Conservation (phyloP, 2,329 filamentous ascomycete species). For the Neofusicoccum sp. region DNA sequence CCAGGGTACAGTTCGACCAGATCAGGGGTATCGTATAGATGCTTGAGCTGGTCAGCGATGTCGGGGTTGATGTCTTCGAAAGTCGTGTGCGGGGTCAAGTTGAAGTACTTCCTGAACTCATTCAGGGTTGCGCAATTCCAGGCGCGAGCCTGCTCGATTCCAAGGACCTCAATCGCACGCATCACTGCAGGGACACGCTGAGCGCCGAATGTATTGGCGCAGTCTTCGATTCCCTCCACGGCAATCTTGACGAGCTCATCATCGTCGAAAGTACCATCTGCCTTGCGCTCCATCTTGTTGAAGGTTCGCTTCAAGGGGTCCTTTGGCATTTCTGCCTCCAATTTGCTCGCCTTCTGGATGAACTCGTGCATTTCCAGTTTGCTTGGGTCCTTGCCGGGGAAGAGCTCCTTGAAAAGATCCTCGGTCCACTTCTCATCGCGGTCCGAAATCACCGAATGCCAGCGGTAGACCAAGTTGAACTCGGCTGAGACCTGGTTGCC, state of each 20-base stretch:
- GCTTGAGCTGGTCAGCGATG: conserved; percentile 61
- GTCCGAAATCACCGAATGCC: conserved; percentile 76
- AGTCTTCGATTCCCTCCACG: conserved; percentile 68
- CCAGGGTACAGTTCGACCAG: conserved; percentile 79
- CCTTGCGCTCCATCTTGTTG: conserved; percentile 61
- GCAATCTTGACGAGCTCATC: conserved; percentile 73
- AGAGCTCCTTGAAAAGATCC: conserved; percentile 44
- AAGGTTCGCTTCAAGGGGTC: conserved; percentile 72
- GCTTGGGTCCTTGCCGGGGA: conserved; percentile 51
- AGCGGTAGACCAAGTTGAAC: conserved; percentile 85
- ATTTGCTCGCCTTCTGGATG: conserved; percentile 60
- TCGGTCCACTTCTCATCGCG: conserved; percentile 81
- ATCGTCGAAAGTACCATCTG: conserved; percentile 69
- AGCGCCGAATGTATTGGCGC: conserved; percentile 59
- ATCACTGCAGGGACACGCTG: conserved; percentile 72
- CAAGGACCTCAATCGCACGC: conserved; percentile 74
- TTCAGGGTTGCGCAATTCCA: conserved; percentile 80
- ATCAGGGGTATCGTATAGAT: conserved; percentile 70
- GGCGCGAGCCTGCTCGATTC: conserved; percentile 71
- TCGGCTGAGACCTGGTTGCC: conserved; percentile 84
- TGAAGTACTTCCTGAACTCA: conserved; percentile 81
- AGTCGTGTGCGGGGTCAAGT: conserved; percentile 69
- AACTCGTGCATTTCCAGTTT: conserved; percentile 61
- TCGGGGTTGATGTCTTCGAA: conserved; percentile 82
- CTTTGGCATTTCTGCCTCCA: conserved; percentile 58